Percentiles rank a stretch among this genome's conserved stretches.
These are phyloP conservation scores for Cladosporium sp. DNA, from an alignment of 2,329 filamentous ascomycete genomes.

Conservation along the genomic window DNA sequence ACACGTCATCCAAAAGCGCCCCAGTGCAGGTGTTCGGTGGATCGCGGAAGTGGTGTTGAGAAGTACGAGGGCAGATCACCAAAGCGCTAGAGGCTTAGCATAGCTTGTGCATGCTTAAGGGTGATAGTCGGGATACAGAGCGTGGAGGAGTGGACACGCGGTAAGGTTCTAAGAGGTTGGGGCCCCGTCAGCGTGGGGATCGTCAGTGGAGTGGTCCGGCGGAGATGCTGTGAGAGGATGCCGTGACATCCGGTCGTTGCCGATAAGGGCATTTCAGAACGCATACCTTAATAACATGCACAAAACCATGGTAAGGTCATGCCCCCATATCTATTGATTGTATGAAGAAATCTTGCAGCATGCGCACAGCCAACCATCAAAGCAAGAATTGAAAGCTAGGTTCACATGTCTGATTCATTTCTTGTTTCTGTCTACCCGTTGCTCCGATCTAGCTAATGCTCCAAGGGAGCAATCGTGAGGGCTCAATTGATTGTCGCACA, in stretches of 20 bases:
- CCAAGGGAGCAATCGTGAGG: neutral
- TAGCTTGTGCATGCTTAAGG: constrained; percentile 9
- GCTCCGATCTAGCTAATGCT: neutral
- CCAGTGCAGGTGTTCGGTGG: neutral
- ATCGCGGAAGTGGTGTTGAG: neutral
- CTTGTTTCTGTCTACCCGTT: neutral
- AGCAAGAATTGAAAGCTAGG: neutral
- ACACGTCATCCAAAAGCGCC: neutral
- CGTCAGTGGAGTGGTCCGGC: neutral
- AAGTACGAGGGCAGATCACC: neutral
- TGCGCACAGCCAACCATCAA: too few species aligned
- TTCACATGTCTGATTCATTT: neutral
- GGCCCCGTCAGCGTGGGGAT: constrained; percentile 12
- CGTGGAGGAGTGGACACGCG: constrained; percentile 5
- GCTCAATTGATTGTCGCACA: neutral
- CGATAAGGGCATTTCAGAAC: neutral
- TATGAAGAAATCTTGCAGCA: too few species aligned
- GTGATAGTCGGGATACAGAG: neutral
- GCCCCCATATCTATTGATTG: too few species aligned
- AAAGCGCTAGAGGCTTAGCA: constrained; percentile 2
- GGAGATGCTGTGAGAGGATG: constrained; percentile 1
- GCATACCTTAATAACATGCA: neutral
- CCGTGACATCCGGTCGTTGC: constrained; percentile 1
- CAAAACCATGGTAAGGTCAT: neutral
- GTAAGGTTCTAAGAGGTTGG: neutral